Evolutionary conservation across 768 basidiomycete genomes (phyloP), one percentile per base, ranked within the genome.

Genomic region (Tremella yokohamensis): DNA sequence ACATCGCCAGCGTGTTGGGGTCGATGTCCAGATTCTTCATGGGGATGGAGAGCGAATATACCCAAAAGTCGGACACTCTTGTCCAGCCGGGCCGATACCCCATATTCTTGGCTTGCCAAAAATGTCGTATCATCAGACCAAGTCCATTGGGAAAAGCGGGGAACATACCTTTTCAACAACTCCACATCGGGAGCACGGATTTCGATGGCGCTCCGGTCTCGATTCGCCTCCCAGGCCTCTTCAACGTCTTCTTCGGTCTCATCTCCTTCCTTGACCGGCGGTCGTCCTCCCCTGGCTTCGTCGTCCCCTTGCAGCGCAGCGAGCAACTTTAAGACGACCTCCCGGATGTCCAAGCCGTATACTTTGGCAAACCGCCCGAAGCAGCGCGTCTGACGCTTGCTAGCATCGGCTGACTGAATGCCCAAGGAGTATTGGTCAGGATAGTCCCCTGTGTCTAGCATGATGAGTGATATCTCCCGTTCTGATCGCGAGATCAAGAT

Each of bases 61-160:
- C 67, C 68, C 64, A 66, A 24, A 61, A 63, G 40, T 66, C 68
- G 12, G 68, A 66, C 0, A 69, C 65, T 42, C 26, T 22, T 4
- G 68, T 64, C 6, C 65, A 37, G 7, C 68, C 68, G 11, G 68
- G 68, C 48, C 68, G 52, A 49, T 66, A 69, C 4, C 62, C 64
- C 26, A 57, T 57, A 4, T 26, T 51, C 40, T 66, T 57, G 0
- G 56, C 61, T 42, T 66, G 64, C 19, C 39, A 13, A 48, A 69
- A 66, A 48, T 69, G 62, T 16, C 67, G 59, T 44, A 20, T 19
- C 12, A 56, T 58, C 38, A 52, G 40, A n/a, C 39, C 39, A 1
- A 16, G 37, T 37, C n/a, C n/a, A n/a, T n/a, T n/a, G n/a, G n/a
- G n/a, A n/a, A n/a, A n/a, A n/a, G n/a, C n/a, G n/a, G n/a, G n/a